Percentiles rank a stretch among this genome's conserved stretches.
These are phyloP conservation scores for Metschnikowia noctiluminum DNA, from an alignment of 805 yeast species.

Conservation along the genomic window DNA sequence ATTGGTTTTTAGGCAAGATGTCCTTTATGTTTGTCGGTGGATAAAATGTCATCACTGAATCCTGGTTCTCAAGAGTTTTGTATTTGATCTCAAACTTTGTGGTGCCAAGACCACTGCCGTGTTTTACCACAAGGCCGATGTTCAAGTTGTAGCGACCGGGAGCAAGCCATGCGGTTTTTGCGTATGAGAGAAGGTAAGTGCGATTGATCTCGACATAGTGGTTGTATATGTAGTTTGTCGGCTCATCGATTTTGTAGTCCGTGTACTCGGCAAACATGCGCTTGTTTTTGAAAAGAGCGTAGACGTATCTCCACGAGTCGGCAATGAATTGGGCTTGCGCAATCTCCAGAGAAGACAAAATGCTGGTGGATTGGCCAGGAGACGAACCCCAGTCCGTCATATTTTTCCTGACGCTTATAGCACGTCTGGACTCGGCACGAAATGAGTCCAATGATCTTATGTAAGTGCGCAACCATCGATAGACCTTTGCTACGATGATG, in stretches of 20 bases:
- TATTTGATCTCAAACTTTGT: conserved; percentile 48
- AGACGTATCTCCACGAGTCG: conserved; percentile 56
- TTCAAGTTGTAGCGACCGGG: conserved; percentile 51
- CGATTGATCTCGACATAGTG: conserved; percentile 48
- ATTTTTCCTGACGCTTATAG: conserved; percentile 25
- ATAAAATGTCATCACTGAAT: conserved; percentile 39
- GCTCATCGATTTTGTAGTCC: conserved; percentile 47
- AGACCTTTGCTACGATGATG: conserved; percentile 29
- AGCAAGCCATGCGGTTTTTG: conserved; percentile 43
- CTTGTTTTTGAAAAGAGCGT: conserved; percentile 48
- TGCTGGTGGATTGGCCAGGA: neutral
- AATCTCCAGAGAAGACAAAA: neutral
- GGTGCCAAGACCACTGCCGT: conserved; percentile 56
- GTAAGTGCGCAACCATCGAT: conserved; percentile 38
- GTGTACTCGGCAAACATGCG: conserved; percentile 49
- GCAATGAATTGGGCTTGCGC: conserved; percentile 26
- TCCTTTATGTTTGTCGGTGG: conserved; percentile 59
- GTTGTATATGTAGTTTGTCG: conserved; percentile 40
- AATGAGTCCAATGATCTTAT: conserved; percentile 39
- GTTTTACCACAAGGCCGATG: conserved; percentile 50
- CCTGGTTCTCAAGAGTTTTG: conserved; percentile 24
- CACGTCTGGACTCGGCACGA: conserved; percentile 24
- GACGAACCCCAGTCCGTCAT: conserved; percentile 22
- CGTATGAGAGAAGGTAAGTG: conserved; percentile 47
- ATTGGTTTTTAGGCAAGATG: conserved; percentile 49